Base-by-base conservation (phyloP, 2,329 filamentous ascomycete species). In the Coniochaeta ligniaria region DNA sequence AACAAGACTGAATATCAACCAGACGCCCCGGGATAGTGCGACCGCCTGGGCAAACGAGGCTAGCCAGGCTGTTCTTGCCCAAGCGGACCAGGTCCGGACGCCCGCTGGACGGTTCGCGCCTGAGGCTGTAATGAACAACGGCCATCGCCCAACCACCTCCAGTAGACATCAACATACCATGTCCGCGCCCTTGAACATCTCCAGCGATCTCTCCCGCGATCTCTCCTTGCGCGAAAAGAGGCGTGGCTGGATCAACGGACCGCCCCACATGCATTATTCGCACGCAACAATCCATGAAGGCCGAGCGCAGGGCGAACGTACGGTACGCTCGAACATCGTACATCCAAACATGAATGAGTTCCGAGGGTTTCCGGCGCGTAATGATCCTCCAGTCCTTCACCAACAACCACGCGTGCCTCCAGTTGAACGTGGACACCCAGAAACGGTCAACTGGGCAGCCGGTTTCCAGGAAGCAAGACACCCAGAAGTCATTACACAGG, bases 161-260 rank as follows among this genome's bases (percentile, higher is more conserved):
- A 35, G 24, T 33, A 43, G 1, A 57, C 82, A 85, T 60, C 82
- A 86, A 38, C 80, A 87, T 61, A 85, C 83, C 17, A 79, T 84
- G 74, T 87, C 84, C 4, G 83, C 84, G 1, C 84, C 84, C 0
- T 38, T 36, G 2, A 38, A 22, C 54, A 36, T 17, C 3, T 76
- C 79, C 0, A 74, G 82, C 36, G 76, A 80, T 11, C 85, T 83
- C 0, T 78, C 83, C 3, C 80, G 84, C 9, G 85, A 84, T 63
- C 77, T 76, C 8, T 16, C 43, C 12, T 28, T 6, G 2, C 26
- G 31, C 26, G 31, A 28, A 33, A 90, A 89, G 69, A 82, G 89
- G 2, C 86, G 88, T 62, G 89, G 82, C 1, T 92, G 89, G 88
- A 91, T 91, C 67, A 85, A 90, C 45, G 80, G 80, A 0, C 80